Evolutionary conservation across 2,329 filamentous ascomycete genomes (phyloP).

Genomic region (Beauveria sp.): DNA sequence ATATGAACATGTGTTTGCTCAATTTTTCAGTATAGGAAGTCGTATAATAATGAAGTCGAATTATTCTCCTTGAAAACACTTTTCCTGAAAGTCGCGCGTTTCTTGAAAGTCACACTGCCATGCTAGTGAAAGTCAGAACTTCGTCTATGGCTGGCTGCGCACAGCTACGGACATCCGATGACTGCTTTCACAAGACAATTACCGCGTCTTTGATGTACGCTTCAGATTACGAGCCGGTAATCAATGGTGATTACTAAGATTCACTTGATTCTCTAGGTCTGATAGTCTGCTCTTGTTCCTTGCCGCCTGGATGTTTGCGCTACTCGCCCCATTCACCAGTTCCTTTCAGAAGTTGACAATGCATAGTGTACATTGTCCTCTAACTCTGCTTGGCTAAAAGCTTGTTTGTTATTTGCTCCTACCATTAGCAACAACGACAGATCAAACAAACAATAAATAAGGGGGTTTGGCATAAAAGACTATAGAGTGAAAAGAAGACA

Average conservation of each 20-base stretch:
- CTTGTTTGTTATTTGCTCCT: constrained; percentile 6
- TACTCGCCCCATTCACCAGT: not conserved
- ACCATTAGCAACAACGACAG: not conserved
- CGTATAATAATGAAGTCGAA: too few species aligned
- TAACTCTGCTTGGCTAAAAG: not conserved
- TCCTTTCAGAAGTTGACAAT: not conserved
- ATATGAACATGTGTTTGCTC: not conserved
- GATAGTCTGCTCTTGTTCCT: constrained; percentile 15
- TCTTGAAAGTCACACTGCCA: too few species aligned
- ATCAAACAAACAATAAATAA: constrained; percentile 18
- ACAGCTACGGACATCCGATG: too few species aligned
- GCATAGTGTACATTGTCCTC: not conserved
- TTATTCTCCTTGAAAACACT: too few species aligned
- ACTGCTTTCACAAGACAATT: too few species aligned
- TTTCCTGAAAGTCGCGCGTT: too few species aligned
- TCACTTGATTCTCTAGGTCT: constrained; percentile 28
- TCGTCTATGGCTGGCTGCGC: too few species aligned
- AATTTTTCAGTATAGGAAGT: not conserved
- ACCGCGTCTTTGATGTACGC: too few species aligned
- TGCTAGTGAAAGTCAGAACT: too few species aligned
- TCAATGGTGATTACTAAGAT: not conserved
- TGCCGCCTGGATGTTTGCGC: not conserved
- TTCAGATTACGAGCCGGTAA: too few species aligned
- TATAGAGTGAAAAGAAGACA: constrained; percentile 12
- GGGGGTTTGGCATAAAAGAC: not conserved